Base-by-base conservation (phyloP, 495 filamentous ascomycete species). In the Mycothermus thermophilus region DNA sequence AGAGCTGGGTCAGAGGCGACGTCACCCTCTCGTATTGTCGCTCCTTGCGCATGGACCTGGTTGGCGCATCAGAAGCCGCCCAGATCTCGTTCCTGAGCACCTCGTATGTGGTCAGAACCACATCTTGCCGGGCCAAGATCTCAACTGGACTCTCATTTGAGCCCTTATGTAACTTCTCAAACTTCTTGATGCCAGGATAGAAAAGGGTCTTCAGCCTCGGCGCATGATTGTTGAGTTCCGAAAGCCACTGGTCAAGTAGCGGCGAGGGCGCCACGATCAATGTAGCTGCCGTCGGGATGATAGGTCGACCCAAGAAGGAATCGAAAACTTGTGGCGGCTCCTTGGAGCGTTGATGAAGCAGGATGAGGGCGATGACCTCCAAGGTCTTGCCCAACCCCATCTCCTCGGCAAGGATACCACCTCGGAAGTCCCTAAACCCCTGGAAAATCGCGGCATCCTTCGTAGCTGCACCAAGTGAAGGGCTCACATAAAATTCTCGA, bases 351-450 rank as follows among this genome's bases (percentile, higher is more conserved):
- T 37, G 60, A 47, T 93, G 76, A 29, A 80, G 50, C 28, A 69
- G 69, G 1, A 93, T 77, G 13, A 95, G 57, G 2, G 80, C 71
- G 29, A 90, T 81, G 32, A 88, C 67, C 52, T 97, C 90, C 13
- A 95, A 72, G 0, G 90, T 95, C 52, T 97, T 97, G 1, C 90
- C 90, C 4, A 97, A 60, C 0, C 88, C 88, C 90, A 95, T 95
- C 57, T 97, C 90, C 54, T 97, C 88, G 0, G 86, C 83, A 14
- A 97, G 67, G 19, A 73, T 77, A 27, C 80, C 80, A 19, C 79
- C 79, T 30, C 64, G 72, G 19, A 82, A 35, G 2, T 41, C 47
- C 29, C 65, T 52, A 7, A 54, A 46, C 25, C 62, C 52, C 18
- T 45, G 35, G 47, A 76, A 75, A 6, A 54, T 28, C 17, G 53